Evolutionary conservation across 306 rosid genomes (phyloP).

Genomic region (Quercus rubra): DNA sequence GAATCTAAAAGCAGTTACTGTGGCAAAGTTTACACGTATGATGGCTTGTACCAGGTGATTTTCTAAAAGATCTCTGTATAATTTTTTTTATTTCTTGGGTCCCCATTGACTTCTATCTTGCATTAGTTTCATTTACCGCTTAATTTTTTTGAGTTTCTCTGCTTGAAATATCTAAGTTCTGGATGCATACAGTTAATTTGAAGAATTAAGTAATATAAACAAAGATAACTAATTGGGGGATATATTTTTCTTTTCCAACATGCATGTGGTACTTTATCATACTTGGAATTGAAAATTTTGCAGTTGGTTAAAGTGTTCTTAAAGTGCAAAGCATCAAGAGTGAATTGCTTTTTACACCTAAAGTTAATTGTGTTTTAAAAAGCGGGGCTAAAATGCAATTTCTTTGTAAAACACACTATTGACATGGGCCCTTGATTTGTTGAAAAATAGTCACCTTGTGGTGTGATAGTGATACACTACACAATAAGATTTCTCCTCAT

Average conservation of each 20-base stretch:
- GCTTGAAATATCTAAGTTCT: background rate
- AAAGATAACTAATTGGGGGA: background rate
- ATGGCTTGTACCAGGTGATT: conserved; percentile 91
- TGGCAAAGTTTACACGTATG: conserved; percentile 87
- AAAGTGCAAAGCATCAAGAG: too few species aligned
- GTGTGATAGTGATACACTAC: too few species aligned
- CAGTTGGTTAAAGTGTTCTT: too few species aligned
- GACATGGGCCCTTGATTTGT: too few species aligned
- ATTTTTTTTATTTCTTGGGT: background rate
- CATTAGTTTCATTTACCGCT: background rate
- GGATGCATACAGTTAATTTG: background rate
- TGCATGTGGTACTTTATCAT: background rate
- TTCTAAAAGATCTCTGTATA: background rate
- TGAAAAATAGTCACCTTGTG: too few species aligned
- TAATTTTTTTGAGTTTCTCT: background rate
- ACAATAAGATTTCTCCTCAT: too few species aligned
- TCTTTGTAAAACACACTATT: too few species aligned
- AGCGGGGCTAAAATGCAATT: too few species aligned
- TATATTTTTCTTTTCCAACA: background rate
- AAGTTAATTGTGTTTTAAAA: too few species aligned
- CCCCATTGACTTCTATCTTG: background rate
- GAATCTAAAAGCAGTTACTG: conserved; percentile 65
- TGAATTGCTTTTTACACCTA: too few species aligned
- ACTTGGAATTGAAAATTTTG: background rate
- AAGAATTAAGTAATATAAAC: background rate